Evolutionary conservation across 352 stramenopile species (phyloP), one percentile per base, ranked within the genome.

Genomic region (Plasmopara viticola): DNA sequence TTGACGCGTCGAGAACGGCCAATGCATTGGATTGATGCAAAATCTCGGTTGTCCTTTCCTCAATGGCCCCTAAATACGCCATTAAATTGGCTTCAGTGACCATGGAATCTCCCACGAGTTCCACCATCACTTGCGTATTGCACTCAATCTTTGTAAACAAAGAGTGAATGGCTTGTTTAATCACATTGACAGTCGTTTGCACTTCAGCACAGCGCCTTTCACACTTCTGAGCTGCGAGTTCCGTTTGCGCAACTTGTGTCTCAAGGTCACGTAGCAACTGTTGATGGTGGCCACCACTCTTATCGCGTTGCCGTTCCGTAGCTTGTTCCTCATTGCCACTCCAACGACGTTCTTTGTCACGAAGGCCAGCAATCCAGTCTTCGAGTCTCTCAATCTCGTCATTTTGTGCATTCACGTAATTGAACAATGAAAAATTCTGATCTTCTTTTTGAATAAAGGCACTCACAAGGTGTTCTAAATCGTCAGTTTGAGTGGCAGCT

Each of bases 361-460:
- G 72, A 64, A 84, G 43, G 39, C 73, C 67, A 20, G 74, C 52
- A 51, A 95, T 76, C 54, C 84, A 72, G 52, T 96, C 86, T 37
- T 96, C 83, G 13, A 96, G 72, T 53, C 92, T 94, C 44, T 97
- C 91, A 56, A 97, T 92, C 58, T 98, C 91, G 53, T 93, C 96
- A 45, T 74, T 91, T 68, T 97, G 90, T 55, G 97, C 87, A 59
- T 97, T 97, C 15, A 97, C 80, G 53, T 97, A 97, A 65, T 95
- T 97, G 62, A 98, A 98, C 6, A 98, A 59, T 31, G 85, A 96
- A 60, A 98, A 98, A 69, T 98, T 98, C 48, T 98, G 85, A 50
- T 98, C 93, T 75, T 98, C 95, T 31, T 97, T 97, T 65, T 96
- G 86, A 57, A 98, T 96, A 58, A 97, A 98, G 31, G 86, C 88